A percentile compares a stretch with the other conserved stretches of the same genome.
Conservation (phyloP, 1,139 yeast genomes). For the Wickerhamomyces sp. region DNA sequence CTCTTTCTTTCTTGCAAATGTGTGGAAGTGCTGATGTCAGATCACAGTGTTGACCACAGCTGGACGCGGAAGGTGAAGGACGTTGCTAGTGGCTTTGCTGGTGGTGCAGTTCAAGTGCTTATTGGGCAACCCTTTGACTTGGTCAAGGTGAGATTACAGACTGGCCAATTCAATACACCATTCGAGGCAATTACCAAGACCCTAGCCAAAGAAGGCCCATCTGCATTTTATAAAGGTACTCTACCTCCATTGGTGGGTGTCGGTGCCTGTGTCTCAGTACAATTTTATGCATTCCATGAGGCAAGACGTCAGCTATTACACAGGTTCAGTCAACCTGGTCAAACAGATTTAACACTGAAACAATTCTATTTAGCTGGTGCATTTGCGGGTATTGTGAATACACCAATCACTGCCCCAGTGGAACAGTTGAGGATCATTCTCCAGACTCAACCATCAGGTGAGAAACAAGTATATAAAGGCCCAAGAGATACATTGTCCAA, state of each 20-base stretch:
- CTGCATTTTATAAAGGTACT: conserved; percentile 89
- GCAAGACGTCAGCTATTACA: conserved; percentile 56
- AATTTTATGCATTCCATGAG: conserved; percentile 81
- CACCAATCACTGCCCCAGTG: conserved; percentile 69
- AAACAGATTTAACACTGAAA: conserved; percentile 41
- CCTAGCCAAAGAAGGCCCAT: conserved; percentile 67
- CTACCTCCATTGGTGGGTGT: conserved; percentile 83
- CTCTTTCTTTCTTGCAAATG: too few species aligned
- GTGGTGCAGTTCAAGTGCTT: conserved; percentile 91
- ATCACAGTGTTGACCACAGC: conserved; percentile 34
- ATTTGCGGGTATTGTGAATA: conserved; percentile 70
- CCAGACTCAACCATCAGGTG: conserved; percentile 49
- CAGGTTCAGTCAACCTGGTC: conserved; percentile 15
- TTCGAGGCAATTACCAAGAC: conserved; percentile 68
- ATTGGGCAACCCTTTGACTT: conserved; percentile 96
- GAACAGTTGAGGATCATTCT: conserved; percentile 71
- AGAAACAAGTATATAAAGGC: conserved; percentile 34
- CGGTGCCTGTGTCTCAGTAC: conserved; percentile 89
- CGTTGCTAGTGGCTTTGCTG: conserved; percentile 84
- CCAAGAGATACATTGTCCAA: conserved; percentile 44
- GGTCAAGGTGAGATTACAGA: conserved; percentile 85
- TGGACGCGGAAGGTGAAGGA: conserved; percentile 64
- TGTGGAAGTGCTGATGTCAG: too few species aligned
- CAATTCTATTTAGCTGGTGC: conserved; percentile 75
- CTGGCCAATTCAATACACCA: conserved; percentile 74